Base-by-base conservation (phyloP, 2,329 filamentous ascomycete species). In the Rutstroemia sp. region DNA sequence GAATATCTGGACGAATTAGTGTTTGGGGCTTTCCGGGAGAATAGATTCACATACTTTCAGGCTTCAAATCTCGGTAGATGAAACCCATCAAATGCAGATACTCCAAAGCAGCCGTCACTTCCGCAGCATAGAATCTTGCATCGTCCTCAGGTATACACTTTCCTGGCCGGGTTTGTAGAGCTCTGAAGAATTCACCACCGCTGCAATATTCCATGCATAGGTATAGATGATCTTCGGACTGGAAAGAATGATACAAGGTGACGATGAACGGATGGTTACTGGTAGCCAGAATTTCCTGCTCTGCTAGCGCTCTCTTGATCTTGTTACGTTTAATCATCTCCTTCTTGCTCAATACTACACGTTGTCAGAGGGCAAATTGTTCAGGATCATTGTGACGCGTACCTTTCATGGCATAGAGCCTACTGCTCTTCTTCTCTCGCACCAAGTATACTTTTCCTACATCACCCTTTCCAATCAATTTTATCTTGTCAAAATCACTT, bases 281-380 rank as follows among this genome's bases (percentile, higher is more conserved):
- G 44, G 94, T 99, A 8, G 94, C 94, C 54, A 99, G 78, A 63
- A 99, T 99, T 73, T 99, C 94, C 71, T 97, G 94, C 74, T 99
- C 94, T 39, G 94, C 94, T 64, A 99, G 79, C 14, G 94, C 94
- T 69, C 94, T 85, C 81, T 99, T 99, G 76, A 99, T 99, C 81
- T 99, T 99, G 79, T 99, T 99, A 57, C 94, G 88, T 78, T 99
- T 99, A 74, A 99, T 99, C 94, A 99, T 99, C 73, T 99, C 94
- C 78, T 97, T 96, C 75, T 99, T 99, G 80, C 92, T 97, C 73
- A 99, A 72, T 5, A 99, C 94, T 97, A 69, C 16, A 53, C 51
- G 73, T 65, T 47, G 60, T 62, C 57, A 69, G 63, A 51, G 44
- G 48, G 6, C 17, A 21, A 10, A 45, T 19, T n/a, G 7, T 4